Percentiles rank a stretch among this genome's conserved stretches.
These are phyloP conservation scores for Colletotrichum truncatum DNA, from an alignment of 2,329 filamentous ascomycete genomes.

Conservation along the genomic window DNA sequence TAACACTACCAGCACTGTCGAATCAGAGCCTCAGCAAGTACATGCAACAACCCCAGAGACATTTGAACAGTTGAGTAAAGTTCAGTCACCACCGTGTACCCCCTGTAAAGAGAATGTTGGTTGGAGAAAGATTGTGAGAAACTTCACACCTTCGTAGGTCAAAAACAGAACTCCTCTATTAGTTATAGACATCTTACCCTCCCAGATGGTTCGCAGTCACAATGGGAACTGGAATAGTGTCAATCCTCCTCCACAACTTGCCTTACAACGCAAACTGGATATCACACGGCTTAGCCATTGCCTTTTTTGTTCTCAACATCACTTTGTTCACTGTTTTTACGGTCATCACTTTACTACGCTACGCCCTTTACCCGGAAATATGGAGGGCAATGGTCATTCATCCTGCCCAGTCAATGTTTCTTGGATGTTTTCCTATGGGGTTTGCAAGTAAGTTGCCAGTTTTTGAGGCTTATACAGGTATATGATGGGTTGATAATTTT, in stretches of 20 bases:
- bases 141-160: slow-evolving; percentile 64
- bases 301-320: slow-evolving; percentile 69
- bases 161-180: neutral
- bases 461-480: neutral
- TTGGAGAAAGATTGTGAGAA: slow-evolving; percentile 57
- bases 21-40: neutral
- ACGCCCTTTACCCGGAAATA: slow-evolving; percentile 71
- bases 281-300: slow-evolving; percentile 49
- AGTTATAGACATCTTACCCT: neutral
- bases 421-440: slow-evolving; percentile 75
- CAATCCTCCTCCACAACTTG: slow-evolving; percentile 68
- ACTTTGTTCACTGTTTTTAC: slow-evolving; percentile 65
- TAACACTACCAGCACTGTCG: neutral
- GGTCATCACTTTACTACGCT: slow-evolving; percentile 65
- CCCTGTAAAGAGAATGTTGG: slow-evolving; percentile 46
- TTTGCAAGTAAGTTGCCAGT: slow-evolving; percentile 59
- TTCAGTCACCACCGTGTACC: neutral
- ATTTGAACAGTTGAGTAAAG: too few relatives aligned
- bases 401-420: slow-evolving; percentile 73
- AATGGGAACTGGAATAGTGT: slow-evolving; percentile 76
- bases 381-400: slow-evolving; percentile 74
- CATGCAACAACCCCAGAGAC: neutral
- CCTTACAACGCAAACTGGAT: slow-evolving; percentile 69
- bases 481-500: neutral
- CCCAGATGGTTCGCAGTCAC: slow-evolving; percentile 65